These are phyloP conservation scores for Pseudoturritis turrita DNA, from an alignment of 345 rosid species.

Conservation along the genomic window DNA sequence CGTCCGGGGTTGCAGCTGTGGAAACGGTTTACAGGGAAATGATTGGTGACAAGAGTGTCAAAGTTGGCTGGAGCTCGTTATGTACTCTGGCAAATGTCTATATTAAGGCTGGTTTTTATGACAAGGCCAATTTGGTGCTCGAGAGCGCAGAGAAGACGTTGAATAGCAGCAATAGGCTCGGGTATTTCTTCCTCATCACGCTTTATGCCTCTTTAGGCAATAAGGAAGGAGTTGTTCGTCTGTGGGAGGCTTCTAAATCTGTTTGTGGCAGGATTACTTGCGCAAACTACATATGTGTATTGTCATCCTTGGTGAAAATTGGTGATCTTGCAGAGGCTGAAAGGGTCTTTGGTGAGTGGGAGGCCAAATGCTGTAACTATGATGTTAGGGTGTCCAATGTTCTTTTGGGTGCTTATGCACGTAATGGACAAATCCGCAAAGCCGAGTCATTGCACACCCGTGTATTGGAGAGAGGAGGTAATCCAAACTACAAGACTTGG, in stretches of 20 bases:
- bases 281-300: constrained; percentile 48
- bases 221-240: constrained; percentile 42
- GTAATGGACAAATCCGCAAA: constrained; percentile 37
- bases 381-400: constrained; percentile 58
- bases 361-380: constrained; percentile 36
- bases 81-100: constrained; percentile 50
- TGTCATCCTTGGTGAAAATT: constrained; percentile 46
- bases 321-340: constrained; percentile 42
- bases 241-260: constrained; percentile 47
- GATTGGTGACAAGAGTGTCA: constrained; percentile 41
- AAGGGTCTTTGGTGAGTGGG: constrained; percentile 49
- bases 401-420: constrained; percentile 50
- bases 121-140: constrained; percentile 41
- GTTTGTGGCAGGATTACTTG: constrained; percentile 46
- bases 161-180: constrained; percentile 35
- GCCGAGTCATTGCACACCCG: constrained; percentile 44
- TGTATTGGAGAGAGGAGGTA: constrained; percentile 49
- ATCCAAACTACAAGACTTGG: constrained; percentile 76
- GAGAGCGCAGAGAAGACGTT: constrained; percentile 47
- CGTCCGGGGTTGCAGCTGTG: constrained; percentile 24
- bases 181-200: constrained; percentile 50
- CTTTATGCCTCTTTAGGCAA: constrained; percentile 38
- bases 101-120: constrained; percentile 37
- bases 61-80: constrained; percentile 59
- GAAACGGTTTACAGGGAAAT: constrained; percentile 50